A percentile compares a stretch with the other conserved stretches of the same genome.
Evolutionary conservation across 2,329 filamentous ascomycete genomes (phyloP).

Genomic region (Trichoderma brevicompactum): DNA sequence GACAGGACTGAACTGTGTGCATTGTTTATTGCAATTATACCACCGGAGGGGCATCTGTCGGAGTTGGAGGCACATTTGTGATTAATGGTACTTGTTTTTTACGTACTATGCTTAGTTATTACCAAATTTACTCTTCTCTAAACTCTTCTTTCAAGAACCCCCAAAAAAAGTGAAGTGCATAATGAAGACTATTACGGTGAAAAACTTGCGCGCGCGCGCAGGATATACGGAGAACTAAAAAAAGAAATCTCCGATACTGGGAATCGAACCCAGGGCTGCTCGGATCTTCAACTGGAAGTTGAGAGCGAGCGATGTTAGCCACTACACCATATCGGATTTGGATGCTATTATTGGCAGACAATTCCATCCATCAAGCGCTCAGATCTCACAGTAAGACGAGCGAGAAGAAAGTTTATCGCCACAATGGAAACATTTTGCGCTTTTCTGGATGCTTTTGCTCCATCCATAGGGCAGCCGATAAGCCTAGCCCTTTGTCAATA

Average conservation of each 20-base stretch:
- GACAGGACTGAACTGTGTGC: background rate
- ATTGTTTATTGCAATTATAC: constrained; percentile 8
- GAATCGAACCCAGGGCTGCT: constrained; percentile 45
- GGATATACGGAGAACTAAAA: background rate
- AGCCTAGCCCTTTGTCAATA: background rate
- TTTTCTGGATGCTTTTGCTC: background rate
- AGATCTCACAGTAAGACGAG: background rate
- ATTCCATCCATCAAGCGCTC: constrained; percentile 1
- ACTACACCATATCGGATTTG: constrained; percentile 44
- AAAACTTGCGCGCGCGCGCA: background rate
- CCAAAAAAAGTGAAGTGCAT: background rate
- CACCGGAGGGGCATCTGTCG: constrained; percentile 9
- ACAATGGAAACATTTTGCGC: background rate
- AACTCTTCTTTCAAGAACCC: background rate
- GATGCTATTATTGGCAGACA: background rate
- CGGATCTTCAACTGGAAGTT: constrained; percentile 33
- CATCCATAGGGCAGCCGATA: constrained; percentile 10
- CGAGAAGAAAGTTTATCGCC: constrained; percentile 2
- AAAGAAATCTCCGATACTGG: constrained; percentile 39
- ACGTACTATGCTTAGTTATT: background rate
- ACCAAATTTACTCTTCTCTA: constrained; percentile 12
- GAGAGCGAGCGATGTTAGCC: constrained; percentile 46
- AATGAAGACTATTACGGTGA: background rate
- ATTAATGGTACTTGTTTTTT: background rate
- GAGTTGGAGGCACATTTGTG: constrained; percentile 19